Evolutionary conservation across 106 monocot genomes (phyloP), one percentile per base, ranked within the genome.

Genomic region (Iris macrosiphon): DNA sequence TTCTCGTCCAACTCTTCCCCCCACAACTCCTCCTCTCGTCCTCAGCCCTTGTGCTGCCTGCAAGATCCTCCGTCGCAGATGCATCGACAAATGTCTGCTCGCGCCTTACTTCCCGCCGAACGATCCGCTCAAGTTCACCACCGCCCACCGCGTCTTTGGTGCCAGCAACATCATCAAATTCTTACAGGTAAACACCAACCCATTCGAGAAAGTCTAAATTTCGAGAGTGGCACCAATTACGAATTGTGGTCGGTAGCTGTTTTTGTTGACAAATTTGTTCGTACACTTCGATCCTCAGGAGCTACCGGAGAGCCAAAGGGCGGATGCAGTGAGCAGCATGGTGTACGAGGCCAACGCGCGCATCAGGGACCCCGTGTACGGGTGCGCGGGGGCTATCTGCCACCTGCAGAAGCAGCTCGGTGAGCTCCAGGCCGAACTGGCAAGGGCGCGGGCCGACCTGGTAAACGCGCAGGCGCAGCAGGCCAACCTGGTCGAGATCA

Each of bases 161-260:
- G 65, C 65, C 15, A 65, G 65, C 65, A 65, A 65, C 54, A 65
- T 65, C 13, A 43, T 65, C 54, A 65, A 65, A 21, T 21, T 34
- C 17, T 32, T 55, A 2, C 52, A 52, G 29, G 52, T 52, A 52
- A 35, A 6, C 10, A 35, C 10, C 7, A 4, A 35, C 10, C 34
- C 10, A 4, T 6, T 4, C 10, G 10, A 35, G 34, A 35, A 35
- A 6, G 34, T 6, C 10, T 35, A 4, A 35, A 10, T 35, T 35
- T 35, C 34, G 10, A 6, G 10, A 35, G 10, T 6, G 34, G 4
- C 34, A 4, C 10, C 34, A 6, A 6, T 35, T 35, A 6, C 7
- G 4, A 35, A 4, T 6, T 10, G 7, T 35, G 10, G 7, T 35
- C 10, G 10, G 4, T 35, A 6, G 4, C 7, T 35, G 7, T 10